These are phyloP conservation scores for Biancaea sappan DNA, from an alignment of 306 rosid genomes.

Conservation along the genomic window DNA sequence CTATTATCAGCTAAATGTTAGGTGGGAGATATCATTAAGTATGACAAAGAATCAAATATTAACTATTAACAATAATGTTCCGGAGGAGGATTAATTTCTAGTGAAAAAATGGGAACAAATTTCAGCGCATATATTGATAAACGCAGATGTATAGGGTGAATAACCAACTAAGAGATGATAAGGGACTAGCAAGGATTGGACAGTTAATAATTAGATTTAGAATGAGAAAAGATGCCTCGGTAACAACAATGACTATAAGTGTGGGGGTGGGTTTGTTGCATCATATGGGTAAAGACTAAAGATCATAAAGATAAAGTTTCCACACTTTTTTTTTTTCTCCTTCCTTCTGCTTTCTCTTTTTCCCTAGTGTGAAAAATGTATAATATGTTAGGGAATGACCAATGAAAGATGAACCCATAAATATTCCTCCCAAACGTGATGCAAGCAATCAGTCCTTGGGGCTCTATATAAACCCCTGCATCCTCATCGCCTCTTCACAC, in stretches of 20 bases:
- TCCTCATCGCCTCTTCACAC: constrained; percentile 39
- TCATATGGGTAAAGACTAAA: constrained; percentile 35
- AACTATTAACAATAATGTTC: too few species aligned
- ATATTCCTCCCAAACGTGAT: constrained; percentile 69
- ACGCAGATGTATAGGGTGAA: too few species aligned
- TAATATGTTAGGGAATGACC: constrained; percentile 41
- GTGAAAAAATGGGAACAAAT: not conserved
- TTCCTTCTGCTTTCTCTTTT: constrained; percentile 32
- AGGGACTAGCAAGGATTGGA: too few species aligned
- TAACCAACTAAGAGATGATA: too few species aligned
- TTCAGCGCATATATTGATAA: constrained; percentile 1
- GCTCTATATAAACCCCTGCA: constrained; percentile 62
- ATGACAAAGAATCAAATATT: not conserved
- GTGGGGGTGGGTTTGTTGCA: constrained; percentile 41
- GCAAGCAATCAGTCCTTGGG: constrained; percentile 41
- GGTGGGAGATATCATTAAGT: not conserved
- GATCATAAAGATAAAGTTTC: constrained; percentile 49
- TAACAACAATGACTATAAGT: constrained; percentile 45
- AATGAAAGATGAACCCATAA: constrained; percentile 60
- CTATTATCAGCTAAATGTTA: too few species aligned
- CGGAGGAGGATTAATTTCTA: too few species aligned
- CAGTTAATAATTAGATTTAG: constrained; percentile 38
- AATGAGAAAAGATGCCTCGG: constrained; percentile 57
- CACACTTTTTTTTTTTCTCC: not conserved
- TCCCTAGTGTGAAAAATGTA: not conserved